A percentile compares a stretch with the other conserved stretches of the same genome.
phyloP scores from a whole-genome alignment of 2,329 filamentous ascomycete species.

The Penicillium aurantiogriseum region DNA sequence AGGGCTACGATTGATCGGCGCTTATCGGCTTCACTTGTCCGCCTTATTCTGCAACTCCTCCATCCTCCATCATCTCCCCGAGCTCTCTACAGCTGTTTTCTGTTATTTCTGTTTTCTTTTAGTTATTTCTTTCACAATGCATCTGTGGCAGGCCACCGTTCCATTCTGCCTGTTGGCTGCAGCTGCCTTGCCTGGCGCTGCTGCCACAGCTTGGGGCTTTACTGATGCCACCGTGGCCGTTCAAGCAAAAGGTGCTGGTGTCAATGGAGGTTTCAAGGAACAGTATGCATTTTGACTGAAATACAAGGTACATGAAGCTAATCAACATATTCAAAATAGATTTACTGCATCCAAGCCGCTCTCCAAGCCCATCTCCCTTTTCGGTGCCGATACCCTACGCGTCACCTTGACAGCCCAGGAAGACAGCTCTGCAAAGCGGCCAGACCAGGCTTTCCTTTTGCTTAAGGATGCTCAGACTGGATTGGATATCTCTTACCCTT shows the following conservation, averaged over 20 bases:
- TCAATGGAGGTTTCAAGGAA: conserved; percentile 54
- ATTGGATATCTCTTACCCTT: conserved; percentile 81
- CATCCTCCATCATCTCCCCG: conserved; percentile 12
- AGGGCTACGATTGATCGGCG: conserved; percentile 36
- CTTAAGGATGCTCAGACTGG: conserved; percentile 71
- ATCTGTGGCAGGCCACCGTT: conserved; percentile 36
- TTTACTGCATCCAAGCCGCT: conserved; percentile 61
- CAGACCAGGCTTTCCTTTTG: conserved; percentile 91
- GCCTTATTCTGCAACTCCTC: conserved; percentile 25
- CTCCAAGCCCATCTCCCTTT: conserved; percentile 63
- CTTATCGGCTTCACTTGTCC: conserved; percentile 27
- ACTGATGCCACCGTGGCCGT: conserved; percentile 63
- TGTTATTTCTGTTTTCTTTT: conserved; percentile 6
- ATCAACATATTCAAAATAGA: conserved; percentile 41
- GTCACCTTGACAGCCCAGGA: conserved; percentile 78
- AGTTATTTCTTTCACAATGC: conserved; percentile 31
- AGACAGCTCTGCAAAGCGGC: conserved; percentile 72
- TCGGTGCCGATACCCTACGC: conserved; percentile 72
- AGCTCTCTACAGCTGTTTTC: conserved; percentile 9
- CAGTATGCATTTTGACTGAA: conserved; percentile 43
- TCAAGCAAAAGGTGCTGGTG: conserved; percentile 58
- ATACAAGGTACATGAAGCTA: conserved; percentile 6
- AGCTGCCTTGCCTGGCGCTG: conserved; percentile 38
- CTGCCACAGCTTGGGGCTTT: conserved; percentile 60
- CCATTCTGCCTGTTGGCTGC: conserved; percentile 40